phyloP scores from a whole-genome alignment of 768 basidiomycete species.

The Auricularia auricula-judae region DNA sequence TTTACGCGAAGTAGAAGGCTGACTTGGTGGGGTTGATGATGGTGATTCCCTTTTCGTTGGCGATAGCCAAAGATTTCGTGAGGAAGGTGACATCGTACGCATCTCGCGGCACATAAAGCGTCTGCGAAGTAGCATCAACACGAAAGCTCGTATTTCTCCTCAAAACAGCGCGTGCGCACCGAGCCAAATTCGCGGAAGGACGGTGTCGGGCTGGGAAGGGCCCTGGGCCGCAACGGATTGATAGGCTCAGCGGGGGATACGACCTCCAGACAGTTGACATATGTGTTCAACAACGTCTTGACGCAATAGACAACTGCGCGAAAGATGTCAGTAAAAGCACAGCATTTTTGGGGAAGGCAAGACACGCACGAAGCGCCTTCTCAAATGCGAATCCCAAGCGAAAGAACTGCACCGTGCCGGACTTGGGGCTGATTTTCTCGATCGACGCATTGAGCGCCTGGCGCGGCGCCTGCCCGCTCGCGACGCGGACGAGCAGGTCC shows the following conservation, averaged over 20 bases:
- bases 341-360: not conserved
- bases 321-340: too few relatives aligned
- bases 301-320: conserved; percentile 1
- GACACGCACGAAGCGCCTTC: conserved; percentile 42
- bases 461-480: conserved; percentile 34
- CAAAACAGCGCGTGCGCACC: too few relatives aligned
- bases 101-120: conserved; percentile 62
- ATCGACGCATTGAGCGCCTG: conserved; percentile 42
- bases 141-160: too few relatives aligned
- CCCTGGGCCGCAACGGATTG: conserved; percentile 24
- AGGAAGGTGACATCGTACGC: conserved; percentile 50
- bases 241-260: conserved; percentile 56
- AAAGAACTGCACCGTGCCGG: conserved; percentile 50
- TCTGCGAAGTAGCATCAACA: conserved; percentile 26
- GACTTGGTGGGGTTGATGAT: conserved; percentile 62
- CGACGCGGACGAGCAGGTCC: conserved; percentile 54
- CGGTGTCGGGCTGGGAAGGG: conserved; percentile 20
- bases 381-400: conserved; percentile 41
- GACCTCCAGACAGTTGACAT: conserved; percentile 30
- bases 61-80: conserved; percentile 52
- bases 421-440: conserved; percentile 49
- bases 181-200: conserved; percentile 58
- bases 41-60: conserved; percentile 51
- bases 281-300: not conserved
- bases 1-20: conserved; percentile 9